phyloP scores from a whole-genome alignment of 2,329 filamentous ascomycete species.

The Drechslerella stenobrocha region DNA sequence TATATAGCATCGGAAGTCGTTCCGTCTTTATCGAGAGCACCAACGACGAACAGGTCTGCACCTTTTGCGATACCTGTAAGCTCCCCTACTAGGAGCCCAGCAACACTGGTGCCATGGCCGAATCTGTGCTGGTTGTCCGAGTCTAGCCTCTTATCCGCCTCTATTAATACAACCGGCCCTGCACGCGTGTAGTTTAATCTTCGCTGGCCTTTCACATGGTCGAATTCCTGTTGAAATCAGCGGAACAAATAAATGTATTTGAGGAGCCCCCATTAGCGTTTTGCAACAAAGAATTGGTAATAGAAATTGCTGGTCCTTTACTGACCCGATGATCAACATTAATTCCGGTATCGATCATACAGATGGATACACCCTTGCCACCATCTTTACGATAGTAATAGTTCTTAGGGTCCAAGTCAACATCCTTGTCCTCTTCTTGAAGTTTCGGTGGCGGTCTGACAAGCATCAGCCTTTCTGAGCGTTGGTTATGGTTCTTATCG shows the following conservation, averaged over 20 bases:
- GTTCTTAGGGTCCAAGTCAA: conserved; percentile 1
- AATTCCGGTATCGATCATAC: conserved; percentile 36
- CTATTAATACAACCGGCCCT: too few species aligned
- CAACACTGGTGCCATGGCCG: conserved; percentile 29
- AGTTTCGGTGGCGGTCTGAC: neutral
- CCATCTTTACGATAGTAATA: conserved; percentile 6
- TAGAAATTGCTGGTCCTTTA: neutral
- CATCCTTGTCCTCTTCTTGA: neutral
- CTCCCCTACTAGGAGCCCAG: conserved; percentile 25
- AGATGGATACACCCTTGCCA: conserved; percentile 22
- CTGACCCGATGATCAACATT: conserved; percentile 32
- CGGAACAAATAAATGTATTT: neutral
- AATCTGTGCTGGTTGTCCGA: conserved; percentile 22
- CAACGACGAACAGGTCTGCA: conserved; percentile 12
- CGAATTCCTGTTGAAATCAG: conserved; percentile 26
- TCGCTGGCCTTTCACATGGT: conserved; percentile 2
- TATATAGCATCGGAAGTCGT: conserved; percentile 13
- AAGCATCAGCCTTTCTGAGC: conserved; percentile 33
- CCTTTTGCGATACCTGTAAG: conserved; percentile 20
- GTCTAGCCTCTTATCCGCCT: neutral
- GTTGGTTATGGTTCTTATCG: conserved; percentile 14
- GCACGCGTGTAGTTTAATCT: too few species aligned
- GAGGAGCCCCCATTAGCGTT: too few species aligned
- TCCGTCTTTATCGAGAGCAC: conserved; percentile 16
- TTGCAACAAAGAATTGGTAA: too few species aligned